Evolutionary conservation across 345 rosid species (phyloP).

Genomic region (Sisymbrium altissimum): DNA sequence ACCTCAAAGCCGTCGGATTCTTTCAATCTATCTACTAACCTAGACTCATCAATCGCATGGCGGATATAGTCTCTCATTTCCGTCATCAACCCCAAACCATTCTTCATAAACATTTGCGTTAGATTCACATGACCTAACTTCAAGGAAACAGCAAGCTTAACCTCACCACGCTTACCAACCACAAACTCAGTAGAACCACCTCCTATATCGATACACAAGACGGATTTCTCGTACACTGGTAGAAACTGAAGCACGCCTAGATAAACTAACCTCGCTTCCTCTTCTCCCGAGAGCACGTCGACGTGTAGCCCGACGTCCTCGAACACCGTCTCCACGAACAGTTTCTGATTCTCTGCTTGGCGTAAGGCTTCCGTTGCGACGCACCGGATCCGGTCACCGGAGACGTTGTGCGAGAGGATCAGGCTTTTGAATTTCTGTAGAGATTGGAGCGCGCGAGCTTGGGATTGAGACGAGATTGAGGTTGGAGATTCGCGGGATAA

Average conservation of each 20-base stretch:
- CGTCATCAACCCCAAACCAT: conserved; percentile 15
- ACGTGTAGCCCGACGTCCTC: conserved; percentile 42
- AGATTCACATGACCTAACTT: conserved; percentile 61
- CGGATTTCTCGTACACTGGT: conserved; percentile 47
- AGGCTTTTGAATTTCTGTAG: conserved; percentile 38
- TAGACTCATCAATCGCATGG: conserved; percentile 40
- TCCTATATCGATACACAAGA: conserved; percentile 58
- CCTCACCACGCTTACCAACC: conserved; percentile 49
- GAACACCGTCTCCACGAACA: conserved; percentile 35
- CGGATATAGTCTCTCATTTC: conserved; percentile 48
- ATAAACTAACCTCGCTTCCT: conserved; percentile 58
- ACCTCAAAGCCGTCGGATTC: conserved; percentile 50
- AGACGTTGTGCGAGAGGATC: conserved; percentile 38
- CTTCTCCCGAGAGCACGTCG: conserved; percentile 54
- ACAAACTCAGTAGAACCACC: conserved; percentile 79
- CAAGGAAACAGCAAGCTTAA: conserved; percentile 46
- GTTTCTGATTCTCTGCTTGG: conserved; percentile 42
- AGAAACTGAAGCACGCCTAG: conserved; percentile 64
- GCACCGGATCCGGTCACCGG: conserved; percentile 36
- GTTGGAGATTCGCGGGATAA: conserved; percentile 49
- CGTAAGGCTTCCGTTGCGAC: conserved; percentile 71
- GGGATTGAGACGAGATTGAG: conserved; percentile 45
- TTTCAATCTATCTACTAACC: conserved; percentile 44
- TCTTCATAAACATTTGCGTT: conserved; percentile 43
- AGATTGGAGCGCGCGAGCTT: conserved; percentile 41